Evolutionary conservation across 352 stramenopile species (phyloP), one percentile per base, ranked within the genome.

Genomic region (Globisporangium cederbergense): DNA sequence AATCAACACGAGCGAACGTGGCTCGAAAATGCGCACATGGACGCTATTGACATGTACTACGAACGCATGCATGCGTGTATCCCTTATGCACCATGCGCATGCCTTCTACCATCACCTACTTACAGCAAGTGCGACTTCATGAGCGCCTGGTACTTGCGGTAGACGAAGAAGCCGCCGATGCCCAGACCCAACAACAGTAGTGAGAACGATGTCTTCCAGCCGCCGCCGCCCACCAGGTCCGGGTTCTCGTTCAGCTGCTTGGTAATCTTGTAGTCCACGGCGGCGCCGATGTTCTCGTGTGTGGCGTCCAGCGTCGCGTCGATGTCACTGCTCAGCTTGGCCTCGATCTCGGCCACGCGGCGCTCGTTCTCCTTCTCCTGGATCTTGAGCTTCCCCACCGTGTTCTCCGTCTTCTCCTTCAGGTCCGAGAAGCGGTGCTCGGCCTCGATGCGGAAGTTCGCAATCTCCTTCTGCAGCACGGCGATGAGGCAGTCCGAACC

Each of bases 101-200:
- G 14, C n/a, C 43, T 34, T 9, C n/a, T 42, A 42, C 36, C 36
- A 22, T 2, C 10, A 22, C 47, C 25, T 22, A 38, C 60, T 65
- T 91, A 95, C 72, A 95, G 72, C 75, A 95, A 71, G 74, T 95
- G 86, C 46, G 82, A 91, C 79, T 95, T 95, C 77, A 92, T 87
- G 22, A 95, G 73, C 64, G 76, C 76, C 64, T 89, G 75, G 76
- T 95, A 95, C 81, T 95, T 95, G 68, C 79, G 83, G 72, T 93
- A 95, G 62, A 84, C 76, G 51, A 79, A 82, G 25, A 66, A 68
- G 43, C 70, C 78, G 53, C 74, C 78, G 14, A 67, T 79, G 28
- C 72, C 79, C 20, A 93, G 65, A 3, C 65, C 72, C 25, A 93
- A 61, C 42, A 91, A 73, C 40, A 93, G 72, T 64, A 95, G 60